Percentiles rank a stretch among this genome's conserved stretches.
These are phyloP conservation scores for Ilex asprella DNA, from an alignment of 257 asterid genomes.

Conservation along the genomic window DNA sequence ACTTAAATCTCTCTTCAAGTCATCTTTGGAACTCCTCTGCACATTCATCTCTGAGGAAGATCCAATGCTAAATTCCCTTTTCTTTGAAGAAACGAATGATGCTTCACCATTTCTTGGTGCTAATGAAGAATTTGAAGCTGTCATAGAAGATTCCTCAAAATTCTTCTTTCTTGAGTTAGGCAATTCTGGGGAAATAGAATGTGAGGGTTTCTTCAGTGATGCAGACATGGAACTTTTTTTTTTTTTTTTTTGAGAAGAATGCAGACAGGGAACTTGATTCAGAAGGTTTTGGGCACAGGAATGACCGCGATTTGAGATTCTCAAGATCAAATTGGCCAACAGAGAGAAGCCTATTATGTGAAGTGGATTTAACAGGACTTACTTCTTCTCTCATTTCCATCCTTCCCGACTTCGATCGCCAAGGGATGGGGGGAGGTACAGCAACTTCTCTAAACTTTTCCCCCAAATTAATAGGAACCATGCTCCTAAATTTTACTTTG, in stretches of 20 bases:
- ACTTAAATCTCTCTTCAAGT: background rate
- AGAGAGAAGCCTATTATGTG: constrained; percentile 48
- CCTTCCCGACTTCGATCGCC: constrained; percentile 47
- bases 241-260: no score
- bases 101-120: constrained; percentile 20
- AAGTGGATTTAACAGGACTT: constrained; percentile 12
- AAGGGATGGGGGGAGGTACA: constrained; percentile 27
- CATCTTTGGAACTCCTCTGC: constrained; percentile 1
- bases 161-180: constrained; percentile 8
- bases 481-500: constrained; percentile 38
- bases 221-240: constrained; percentile 14
- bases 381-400: constrained; percentile 30
- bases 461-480: constrained; percentile 51
- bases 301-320: constrained; percentile 31
- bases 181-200: constrained; percentile 29
- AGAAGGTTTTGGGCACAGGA: constrained; percentile 15
- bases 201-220: constrained; percentile 2
- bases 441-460: constrained; percentile 49
- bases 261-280: constrained; percentile 11
- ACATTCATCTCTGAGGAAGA: constrained; percentile 32
- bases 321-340: constrained; percentile 50
- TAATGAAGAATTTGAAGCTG: constrained; percentile 19
- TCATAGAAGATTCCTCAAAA: constrained; percentile 8
- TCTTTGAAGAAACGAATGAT: constrained; percentile 11
- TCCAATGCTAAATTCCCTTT: constrained; percentile 22